phyloP scores from a whole-genome alignment of 1,284 basidiomycete genomes.

The Ustilago loliicola region DNA sequence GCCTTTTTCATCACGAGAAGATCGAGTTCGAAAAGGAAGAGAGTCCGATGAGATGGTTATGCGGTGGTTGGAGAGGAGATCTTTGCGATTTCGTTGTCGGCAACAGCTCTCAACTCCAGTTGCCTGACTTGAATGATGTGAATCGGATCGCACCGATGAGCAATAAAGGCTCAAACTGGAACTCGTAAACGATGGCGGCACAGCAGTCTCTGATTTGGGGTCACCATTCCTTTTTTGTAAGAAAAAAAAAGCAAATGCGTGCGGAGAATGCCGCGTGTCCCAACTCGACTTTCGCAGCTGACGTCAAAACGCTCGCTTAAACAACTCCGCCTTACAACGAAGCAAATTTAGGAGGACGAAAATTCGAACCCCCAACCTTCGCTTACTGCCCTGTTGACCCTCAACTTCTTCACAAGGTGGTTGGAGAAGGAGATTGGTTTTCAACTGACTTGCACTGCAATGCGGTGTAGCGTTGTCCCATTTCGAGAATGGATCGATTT shows the following conservation, averaged over 20 bases:
- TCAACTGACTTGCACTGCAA: neutral
- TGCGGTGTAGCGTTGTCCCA: conserved; percentile 2
- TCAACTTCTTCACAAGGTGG: neutral
- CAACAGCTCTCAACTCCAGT: too few species aligned
- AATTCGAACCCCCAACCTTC: conserved; percentile 5
- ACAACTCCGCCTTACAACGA: conserved; percentile 29
- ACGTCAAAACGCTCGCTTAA: conserved; percentile 27
- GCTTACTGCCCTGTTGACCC: neutral
- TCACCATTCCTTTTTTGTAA: neutral
- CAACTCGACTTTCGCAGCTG: neutral
- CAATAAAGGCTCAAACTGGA: neutral
- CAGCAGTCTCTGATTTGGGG: neutral
- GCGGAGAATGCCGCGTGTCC: neutral
- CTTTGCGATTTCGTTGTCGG: too few species aligned
- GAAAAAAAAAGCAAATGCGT: neutral
- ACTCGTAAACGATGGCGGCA: neutral
- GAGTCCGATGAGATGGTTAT: too few species aligned
- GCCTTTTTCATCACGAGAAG: too few species aligned
- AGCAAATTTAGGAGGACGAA: neutral
- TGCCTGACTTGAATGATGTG: too few species aligned
- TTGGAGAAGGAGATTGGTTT: neutral
- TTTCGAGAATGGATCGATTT: neutral
- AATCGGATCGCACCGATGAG: neutral
- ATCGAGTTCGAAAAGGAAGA: too few species aligned
- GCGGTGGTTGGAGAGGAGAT: too few species aligned